Conservation (phyloP, 768 basidiomycete genomes). For the Termitomyces sp. region DNA sequence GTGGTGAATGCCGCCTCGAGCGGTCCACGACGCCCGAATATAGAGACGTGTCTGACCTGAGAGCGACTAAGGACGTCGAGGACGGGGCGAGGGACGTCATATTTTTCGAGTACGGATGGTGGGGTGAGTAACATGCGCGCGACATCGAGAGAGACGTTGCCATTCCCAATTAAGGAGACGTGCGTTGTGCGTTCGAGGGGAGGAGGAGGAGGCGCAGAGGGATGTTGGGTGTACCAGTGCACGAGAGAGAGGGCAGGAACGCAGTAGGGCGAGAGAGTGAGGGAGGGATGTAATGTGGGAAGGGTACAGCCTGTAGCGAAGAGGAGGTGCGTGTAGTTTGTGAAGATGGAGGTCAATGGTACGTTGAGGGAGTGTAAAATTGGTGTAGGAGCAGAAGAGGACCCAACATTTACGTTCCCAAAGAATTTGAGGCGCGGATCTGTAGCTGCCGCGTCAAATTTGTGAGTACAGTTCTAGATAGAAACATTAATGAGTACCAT, state of each 20-base stretch:
- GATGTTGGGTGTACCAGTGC: constrained; percentile 96
- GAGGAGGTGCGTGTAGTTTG: constrained; percentile 79
- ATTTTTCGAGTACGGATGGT: constrained; percentile 51
- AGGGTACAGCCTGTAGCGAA: constrained; percentile 83
- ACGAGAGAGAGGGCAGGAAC: constrained; percentile 80
- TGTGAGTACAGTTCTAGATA: constrained; percentile 87
- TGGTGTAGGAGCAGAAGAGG: constrained; percentile 17
- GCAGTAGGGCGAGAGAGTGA: constrained; percentile 44
- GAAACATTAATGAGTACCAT: neutral
- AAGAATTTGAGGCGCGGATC: constrained; percentile 86
- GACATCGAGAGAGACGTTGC: constrained; percentile 91
- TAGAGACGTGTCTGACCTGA: constrained; percentile 68
- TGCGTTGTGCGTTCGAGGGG: constrained; percentile 61
- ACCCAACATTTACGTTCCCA: constrained; percentile 75
- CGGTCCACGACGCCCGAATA: constrained; percentile 83
- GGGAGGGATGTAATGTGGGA: constrained; percentile 49
- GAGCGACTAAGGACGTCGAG: constrained; percentile 61
- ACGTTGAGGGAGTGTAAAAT: constrained; percentile 52
- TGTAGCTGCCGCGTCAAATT: constrained; percentile 78
- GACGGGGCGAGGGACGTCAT: constrained; percentile 76
- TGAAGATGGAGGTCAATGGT: constrained; percentile 53
- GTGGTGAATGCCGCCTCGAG: constrained; percentile 86
- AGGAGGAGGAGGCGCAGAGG: constrained; percentile 55
- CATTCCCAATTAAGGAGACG: constrained; percentile 86
- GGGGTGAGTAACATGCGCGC: constrained; percentile 84